These are phyloP conservation scores for Ustilago trichophora DNA, from an alignment of 1,284 basidiomycete species.

Conservation along the genomic window DNA sequence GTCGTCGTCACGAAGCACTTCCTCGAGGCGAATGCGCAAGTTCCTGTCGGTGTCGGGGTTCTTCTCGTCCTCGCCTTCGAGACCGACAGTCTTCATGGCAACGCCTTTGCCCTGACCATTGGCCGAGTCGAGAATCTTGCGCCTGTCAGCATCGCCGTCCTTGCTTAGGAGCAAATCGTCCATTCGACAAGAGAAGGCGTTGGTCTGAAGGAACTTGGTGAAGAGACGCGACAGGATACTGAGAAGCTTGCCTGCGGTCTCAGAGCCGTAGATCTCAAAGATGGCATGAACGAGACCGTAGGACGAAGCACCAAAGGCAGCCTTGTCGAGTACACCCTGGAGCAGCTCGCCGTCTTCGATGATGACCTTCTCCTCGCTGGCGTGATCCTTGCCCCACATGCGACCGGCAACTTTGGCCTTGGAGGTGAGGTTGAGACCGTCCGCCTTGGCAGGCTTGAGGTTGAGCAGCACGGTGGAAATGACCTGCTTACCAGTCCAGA, in stretches of 20 bases:
- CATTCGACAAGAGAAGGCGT: conserved; percentile 98
- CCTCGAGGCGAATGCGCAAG: conserved; percentile 74
- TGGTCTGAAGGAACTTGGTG: conserved; percentile 95
- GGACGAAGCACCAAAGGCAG: conserved; percentile 93
- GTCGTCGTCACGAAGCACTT: conserved; percentile 93
- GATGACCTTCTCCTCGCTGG: conserved; percentile 82
- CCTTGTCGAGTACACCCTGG: conserved; percentile 93
- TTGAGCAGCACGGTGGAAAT: conserved; percentile 75
- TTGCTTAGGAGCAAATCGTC: conserved; percentile 92
- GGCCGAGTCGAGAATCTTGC: conserved; percentile 76
- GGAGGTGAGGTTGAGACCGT: conserved; percentile 85
- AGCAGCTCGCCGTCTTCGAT: conserved; percentile 94
- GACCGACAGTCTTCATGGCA: conserved; percentile 75
- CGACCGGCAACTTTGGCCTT: conserved; percentile 85
- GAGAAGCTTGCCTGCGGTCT: conserved; percentile 86
- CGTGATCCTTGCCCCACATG: conserved; percentile 74
- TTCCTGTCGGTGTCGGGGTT: conserved; percentile 69
- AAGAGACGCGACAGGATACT: conserved; percentile 92
- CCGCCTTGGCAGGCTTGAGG: conserved; percentile 82
- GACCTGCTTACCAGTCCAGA: conserved; percentile 99
- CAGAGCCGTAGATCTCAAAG: conserved; percentile 96
- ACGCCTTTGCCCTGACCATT: conserved; percentile 82
- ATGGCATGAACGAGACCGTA: conserved; percentile 97
- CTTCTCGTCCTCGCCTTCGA: conserved; percentile 64
- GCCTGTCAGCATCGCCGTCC: conserved; percentile 79